Conservation (phyloP, 768 basidiomycete species). For the Tulasnella calospora region DNA sequence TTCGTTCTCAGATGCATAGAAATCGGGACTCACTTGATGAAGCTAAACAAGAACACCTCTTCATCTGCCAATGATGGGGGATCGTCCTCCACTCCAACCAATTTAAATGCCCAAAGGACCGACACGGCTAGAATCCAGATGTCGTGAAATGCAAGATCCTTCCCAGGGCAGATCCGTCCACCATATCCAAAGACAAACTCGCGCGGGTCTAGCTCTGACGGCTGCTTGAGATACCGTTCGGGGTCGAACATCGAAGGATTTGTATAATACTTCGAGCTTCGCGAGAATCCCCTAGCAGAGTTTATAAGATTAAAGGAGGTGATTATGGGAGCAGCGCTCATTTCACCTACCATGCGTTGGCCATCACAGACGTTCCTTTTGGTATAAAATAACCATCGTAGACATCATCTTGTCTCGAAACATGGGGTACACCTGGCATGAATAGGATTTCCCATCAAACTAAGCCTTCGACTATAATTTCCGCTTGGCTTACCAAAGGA, state of each 20-base stretch:
- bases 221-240: constrained; percentile 3
- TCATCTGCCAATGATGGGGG: not conserved
- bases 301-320: not conserved
- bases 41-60: not conserved
- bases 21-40: not conserved
- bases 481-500: not conserved
- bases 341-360: constrained; percentile 5
- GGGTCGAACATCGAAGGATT: constrained; percentile 18
- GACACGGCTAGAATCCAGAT: constrained; percentile 1
- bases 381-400: constrained; percentile 11
- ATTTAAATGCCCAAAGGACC: not conserved
- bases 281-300: constrained; percentile 12
- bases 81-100: not conserved
- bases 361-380: not conserved
- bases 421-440: not conserved
- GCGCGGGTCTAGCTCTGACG: constrained; percentile 3
- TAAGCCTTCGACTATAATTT: not conserved
- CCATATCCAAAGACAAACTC: constrained; percentile 16
- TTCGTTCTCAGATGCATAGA: not conserved
- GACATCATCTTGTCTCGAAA: not conserved
- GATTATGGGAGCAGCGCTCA: not conserved
- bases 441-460: not conserved
- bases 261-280: constrained; percentile 2
- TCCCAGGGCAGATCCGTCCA: constrained; percentile 15
- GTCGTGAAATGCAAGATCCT: not conserved